Evolutionary conservation across 768 basidiomycete species (phyloP), one percentile per base, ranked within the genome.

Genomic region (Exidia glandulosa): DNA sequence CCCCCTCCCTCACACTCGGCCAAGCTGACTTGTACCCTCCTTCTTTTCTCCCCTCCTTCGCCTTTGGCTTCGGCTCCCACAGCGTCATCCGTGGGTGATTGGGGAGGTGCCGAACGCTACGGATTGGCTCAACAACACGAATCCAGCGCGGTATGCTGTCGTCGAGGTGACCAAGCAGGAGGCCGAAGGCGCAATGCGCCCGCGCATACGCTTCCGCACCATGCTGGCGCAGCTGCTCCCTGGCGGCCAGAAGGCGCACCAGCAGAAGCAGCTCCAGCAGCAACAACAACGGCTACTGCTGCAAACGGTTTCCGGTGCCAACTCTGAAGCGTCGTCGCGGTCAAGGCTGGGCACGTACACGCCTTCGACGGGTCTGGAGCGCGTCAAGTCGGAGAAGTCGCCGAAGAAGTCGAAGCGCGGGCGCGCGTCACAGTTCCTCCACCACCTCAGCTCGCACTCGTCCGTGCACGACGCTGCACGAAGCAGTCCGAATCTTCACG

Each of bases 151-250:
- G 59, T 74, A 73, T 50, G 73, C 76, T 32, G 74, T 76, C 36
- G 77, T 85, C 56, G 74, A 77, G 48, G 84, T 95, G 27, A 85
- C 89, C 0, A 79, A 82, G n/a, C 81, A 81, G 50, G 94, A 96
- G 63, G 83, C 90, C 2, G 79, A 80, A 19, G 83, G 82, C 32
- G 94, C 87, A 31, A 37, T 52, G 14, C 47, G 47, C 16, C 58
- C 58, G 32, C 41, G 48, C 41, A 13, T 45, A 13, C 41, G 13
- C 30, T 67, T 73, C 31, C 73, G 68, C 41, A 69, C 66, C 3
- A 27, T n/a, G 27, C 9, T 54, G 16, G 10, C 25, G 12, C 16
- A 12, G 30, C 14, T 54, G 16, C 50, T 54, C 50, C 50, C 30
- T 25, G 25, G 47, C 9, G 27, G 16, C 6, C 6, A 25, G 27